Conservation (phyloP, 2,329 filamentous ascomycete species). For the Fusarium circinatum region DNA sequence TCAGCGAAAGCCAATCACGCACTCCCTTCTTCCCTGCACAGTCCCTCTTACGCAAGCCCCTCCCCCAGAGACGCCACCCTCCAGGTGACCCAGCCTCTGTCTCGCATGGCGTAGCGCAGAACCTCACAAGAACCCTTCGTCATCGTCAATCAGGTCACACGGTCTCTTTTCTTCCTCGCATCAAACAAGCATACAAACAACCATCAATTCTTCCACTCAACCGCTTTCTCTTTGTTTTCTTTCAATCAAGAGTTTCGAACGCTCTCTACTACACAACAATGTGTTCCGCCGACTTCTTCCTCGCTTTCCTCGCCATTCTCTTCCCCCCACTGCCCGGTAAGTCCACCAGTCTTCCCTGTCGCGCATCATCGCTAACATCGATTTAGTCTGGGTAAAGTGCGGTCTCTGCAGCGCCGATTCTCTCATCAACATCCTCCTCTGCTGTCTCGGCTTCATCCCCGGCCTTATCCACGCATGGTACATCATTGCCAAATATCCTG, state of each 20-base stretch:
- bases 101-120: constrained; percentile 9
- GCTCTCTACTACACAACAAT: constrained; percentile 49
- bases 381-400: constrained; percentile 91
- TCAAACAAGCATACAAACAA: constrained; percentile 10
- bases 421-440: constrained; percentile 94
- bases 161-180: constrained; percentile 13
- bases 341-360: constrained; percentile 41
- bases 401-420: constrained; percentile 94
- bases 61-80: constrained; percentile 32
- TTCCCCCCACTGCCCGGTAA: constrained; percentile 73
- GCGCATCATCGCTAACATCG: constrained; percentile 21
- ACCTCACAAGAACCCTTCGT: constrained; percentile 24
- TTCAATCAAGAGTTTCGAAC: not conserved
- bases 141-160: constrained; percentile 35
- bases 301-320: constrained; percentile 70
- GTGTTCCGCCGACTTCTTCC: constrained; percentile 71
- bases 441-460: constrained; percentile 80
- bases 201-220: constrained; percentile 8
- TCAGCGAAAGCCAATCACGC: constrained; percentile 14
- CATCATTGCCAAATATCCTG: constrained; percentile 92
- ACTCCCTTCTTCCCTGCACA: not conserved
- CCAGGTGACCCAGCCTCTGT: constrained; percentile 27
- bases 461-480: constrained; percentile 97
- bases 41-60: constrained; percentile 39
- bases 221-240: not conserved